Conservation (phyloP, 2,329 filamentous ascomycete genomes). For the Trichocomaceae sp. region DNA sequence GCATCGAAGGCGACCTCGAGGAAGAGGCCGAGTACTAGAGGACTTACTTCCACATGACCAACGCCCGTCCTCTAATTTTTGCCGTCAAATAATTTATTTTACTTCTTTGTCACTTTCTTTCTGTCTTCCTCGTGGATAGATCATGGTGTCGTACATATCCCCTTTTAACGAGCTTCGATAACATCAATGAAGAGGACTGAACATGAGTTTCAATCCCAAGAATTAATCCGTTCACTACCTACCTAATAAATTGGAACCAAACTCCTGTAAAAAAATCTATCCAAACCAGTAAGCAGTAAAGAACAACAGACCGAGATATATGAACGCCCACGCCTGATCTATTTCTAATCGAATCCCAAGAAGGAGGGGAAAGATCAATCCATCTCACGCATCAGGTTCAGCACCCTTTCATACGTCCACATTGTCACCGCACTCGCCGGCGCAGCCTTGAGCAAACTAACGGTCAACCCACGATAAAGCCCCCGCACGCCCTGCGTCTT, state of each 20-base stretch:
- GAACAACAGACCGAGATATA: neutral
- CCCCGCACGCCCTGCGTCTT: slow-evolving; percentile 68
- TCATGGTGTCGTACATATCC: slow-evolving; percentile 6
- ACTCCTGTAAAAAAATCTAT: no score
- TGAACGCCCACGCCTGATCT: neutral
- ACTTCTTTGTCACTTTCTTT: neutral
- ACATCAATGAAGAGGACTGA: no score
- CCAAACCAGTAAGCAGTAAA: no score
- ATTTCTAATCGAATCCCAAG: neutral
- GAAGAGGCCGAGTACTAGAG: slow-evolving; percentile 34
- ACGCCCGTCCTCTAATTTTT: neutral
- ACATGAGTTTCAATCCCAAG: no score
- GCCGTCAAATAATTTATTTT: no score
- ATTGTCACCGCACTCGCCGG: slow-evolving; percentile 89
- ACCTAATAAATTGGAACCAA: neutral
- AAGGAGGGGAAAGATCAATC: neutral
- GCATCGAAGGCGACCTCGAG: slow-evolving; percentile 57
- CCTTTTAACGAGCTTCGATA: neutral
- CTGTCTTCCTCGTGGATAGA: slow-evolving; percentile 5
- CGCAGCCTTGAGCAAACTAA: slow-evolving; percentile 86
- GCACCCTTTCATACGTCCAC: slow-evolving; percentile 81
- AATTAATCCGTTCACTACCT: neutral
- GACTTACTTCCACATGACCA: neutral
- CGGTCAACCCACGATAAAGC: slow-evolving; percentile 78
- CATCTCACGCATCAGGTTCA: slow-evolving; percentile 52